phyloP scores from a whole-genome alignment of 2,329 filamentous ascomycete genomes.

The Trichoderma aggressivum region DNA sequence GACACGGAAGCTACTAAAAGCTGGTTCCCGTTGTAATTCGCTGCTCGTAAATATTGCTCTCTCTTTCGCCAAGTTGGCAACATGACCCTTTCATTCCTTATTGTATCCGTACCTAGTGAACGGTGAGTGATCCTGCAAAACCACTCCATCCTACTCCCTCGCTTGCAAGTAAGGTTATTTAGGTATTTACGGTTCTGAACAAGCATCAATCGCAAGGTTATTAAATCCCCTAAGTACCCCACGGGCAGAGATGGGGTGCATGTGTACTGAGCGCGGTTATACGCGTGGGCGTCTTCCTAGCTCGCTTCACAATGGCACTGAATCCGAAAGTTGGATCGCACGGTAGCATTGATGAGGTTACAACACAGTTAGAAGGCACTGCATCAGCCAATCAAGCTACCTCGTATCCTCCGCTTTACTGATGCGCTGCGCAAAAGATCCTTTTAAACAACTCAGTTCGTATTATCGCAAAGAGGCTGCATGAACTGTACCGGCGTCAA shows the following conservation, averaged over 20 bases:
- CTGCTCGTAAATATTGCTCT: neutral
- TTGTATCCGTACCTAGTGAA: neutral
- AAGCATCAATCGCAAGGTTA: constrained; percentile 5
- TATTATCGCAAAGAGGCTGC: neutral
- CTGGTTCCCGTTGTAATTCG: neutral
- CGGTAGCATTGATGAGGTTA: neutral
- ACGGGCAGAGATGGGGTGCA: neutral
- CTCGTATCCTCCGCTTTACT: neutral
- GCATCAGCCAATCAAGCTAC: neutral
- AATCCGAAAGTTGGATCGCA: neutral
- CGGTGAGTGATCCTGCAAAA: no score
- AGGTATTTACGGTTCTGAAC: neutral
- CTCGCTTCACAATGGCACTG: neutral
- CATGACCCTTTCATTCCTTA: neutral
- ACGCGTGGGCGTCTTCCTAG: neutral
- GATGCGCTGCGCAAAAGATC: neutral
- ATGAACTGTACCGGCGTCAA: neutral
- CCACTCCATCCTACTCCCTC: neutral
- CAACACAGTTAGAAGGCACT: neutral
- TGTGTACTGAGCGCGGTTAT: neutral
- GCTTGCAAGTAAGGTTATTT: constrained; percentile 10
- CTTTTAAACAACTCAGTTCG: neutral
- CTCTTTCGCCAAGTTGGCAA: neutral
- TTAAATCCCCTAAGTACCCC: neutral
- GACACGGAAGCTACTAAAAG: neutral